Evolutionary conservation across 352 stramenopile species (phyloP).

Genomic region (Peronospora farinosa): DNA sequence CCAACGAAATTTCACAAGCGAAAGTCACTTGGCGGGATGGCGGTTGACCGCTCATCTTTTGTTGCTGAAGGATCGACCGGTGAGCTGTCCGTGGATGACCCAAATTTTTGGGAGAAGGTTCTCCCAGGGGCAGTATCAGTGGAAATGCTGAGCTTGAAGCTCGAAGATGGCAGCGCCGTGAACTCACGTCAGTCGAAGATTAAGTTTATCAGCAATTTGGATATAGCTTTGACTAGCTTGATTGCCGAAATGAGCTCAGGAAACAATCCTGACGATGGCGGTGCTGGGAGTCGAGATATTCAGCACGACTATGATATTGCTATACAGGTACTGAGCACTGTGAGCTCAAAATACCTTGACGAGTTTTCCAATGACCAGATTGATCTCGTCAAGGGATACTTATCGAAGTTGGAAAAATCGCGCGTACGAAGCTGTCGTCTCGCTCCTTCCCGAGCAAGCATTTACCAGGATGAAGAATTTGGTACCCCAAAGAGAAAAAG

Average conservation of each 20-base stretch:
- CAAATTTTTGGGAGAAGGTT: slow-evolving; percentile 95
- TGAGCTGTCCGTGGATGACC: slow-evolving; percentile 92
- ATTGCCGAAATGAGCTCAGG: slow-evolving; percentile 53
- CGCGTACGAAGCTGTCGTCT: slow-evolving; percentile 72
- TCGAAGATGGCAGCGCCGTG: slow-evolving; percentile 81
- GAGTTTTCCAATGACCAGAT: slow-evolving; percentile 82
- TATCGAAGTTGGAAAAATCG: slow-evolving; percentile 76
- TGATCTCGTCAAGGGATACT: slow-evolving; percentile 67
- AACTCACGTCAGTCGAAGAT: slow-evolving; percentile 80
- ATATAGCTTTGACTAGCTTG: slow-evolving; percentile 68
- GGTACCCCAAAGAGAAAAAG: slow-evolving; percentile 40
- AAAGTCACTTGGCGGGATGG: slow-evolving; percentile 75
- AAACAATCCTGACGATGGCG: slow-evolving; percentile 38
- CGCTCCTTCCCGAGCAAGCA: slow-evolving; percentile 23
- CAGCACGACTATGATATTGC: slow-evolving; percentile 84
- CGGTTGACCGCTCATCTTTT: slow-evolving; percentile 86
- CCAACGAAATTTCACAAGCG: slow-evolving; percentile 46
- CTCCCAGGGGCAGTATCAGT: slow-evolving; percentile 77
- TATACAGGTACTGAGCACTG: slow-evolving; percentile 74
- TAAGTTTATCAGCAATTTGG: slow-evolving; percentile 86
- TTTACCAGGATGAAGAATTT: slow-evolving; percentile 34
- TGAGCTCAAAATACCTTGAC: slow-evolving; percentile 67
- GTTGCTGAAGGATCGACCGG: slow-evolving; percentile 86
- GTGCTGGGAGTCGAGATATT: slow-evolving; percentile 45
- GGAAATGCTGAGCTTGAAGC: slow-evolving; percentile 81